phyloP scores from a whole-genome alignment of 2,329 filamentous ascomycete species.

The Rachicladosporium sp. region DNA sequence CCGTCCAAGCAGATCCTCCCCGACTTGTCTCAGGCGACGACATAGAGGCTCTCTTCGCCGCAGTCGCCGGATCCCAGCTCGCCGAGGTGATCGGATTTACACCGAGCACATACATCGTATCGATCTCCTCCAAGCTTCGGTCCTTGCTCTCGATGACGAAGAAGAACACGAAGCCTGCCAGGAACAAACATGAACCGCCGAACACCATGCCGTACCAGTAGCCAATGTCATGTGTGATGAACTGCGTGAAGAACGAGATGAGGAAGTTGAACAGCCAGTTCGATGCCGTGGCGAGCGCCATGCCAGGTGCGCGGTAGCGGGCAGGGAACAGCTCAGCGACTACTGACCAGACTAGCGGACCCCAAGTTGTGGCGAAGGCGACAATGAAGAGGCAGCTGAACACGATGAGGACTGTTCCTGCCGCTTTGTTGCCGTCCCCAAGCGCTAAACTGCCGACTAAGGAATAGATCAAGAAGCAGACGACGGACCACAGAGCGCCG shows the following conservation, averaged over 20 bases:
- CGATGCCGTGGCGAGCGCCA: slow-evolving; percentile 32
- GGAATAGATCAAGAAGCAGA: slow-evolving; percentile 51
- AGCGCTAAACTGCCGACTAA: slow-evolving; percentile 20
- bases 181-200: slow-evolving; percentile 24
- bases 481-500: slow-evolving; percentile 29
- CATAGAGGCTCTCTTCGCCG: no score
- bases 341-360: slow-evolving; percentile 24
- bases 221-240: slow-evolving; percentile 27
- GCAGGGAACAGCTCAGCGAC: slow-evolving; percentile 24
- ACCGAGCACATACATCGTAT: slow-evolving; percentile 27
- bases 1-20: no score
- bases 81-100: slow-evolving; percentile 23
- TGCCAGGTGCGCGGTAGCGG: slow-evolving; percentile 31
- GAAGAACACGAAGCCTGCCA: slow-evolving; percentile 25
- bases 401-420: slow-evolving; percentile 23
- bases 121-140: slow-evolving; percentile 27
- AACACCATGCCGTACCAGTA: slow-evolving; percentile 30
- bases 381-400: slow-evolving; percentile 27
- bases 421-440: slow-evolving; percentile 13
- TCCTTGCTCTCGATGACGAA: slow-evolving; percentile 28
- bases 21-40: no score
- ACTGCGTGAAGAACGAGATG: slow-evolving; percentile 27
- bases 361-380: slow-evolving; percentile 25
- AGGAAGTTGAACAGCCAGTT: slow-evolving; percentile 29
- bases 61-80: slow-evolving; percentile 16